Base-by-base conservation (phyloP, 148 eudicot species). In the Rhododendron ovatum region DNA sequence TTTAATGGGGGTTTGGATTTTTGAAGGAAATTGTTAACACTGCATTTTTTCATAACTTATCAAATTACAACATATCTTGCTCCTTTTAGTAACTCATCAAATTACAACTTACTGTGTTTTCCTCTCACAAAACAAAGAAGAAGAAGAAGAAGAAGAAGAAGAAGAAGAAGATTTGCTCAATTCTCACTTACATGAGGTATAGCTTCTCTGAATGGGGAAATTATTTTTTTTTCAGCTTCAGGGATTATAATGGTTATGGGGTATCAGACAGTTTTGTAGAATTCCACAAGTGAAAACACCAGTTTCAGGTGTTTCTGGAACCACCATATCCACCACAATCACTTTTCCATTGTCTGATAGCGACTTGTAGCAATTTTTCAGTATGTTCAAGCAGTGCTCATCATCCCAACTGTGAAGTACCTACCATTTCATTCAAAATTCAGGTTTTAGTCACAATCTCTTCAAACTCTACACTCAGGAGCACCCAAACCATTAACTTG, bases 371-470 rank as follows among this genome's bases (percentile, higher is more conserved):
- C 91, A 92, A n/a, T 86, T 91, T 86, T 81, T 90, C 71, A 92
- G 59, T 73, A 91, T 41, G 81, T 45, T 91, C 53, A 92, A 20
- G 90, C 94, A 91, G 86, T 86, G 79, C 7, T 91, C 90, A 35
- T 92, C 90, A 63, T 88, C 88, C 92, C 92, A 92, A 39, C 80
- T 87, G n/a, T 92, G 92, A 15, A 89, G 91, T 48, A 92, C 57
- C 90, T 90, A 89, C 91, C 88, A 84, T 53, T 78, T 33, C 69
- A 65, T 45, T 75, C 63, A 83, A 47, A 87, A 48, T n/a, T 33
- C 71, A 48, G 50, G 41, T 71, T 43, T 11, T n/a, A 7, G 39
- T 65, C 39, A 65, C 26, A 37, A 30, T 1, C 83, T 35, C 84
- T 18, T 51, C 5, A 30, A 81, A 81, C 26, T 18, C 48, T 67